These are phyloP conservation scores for Prunus kanzakura DNA, from an alignment of 306 rosid genomes.

Conservation along the genomic window DNA sequence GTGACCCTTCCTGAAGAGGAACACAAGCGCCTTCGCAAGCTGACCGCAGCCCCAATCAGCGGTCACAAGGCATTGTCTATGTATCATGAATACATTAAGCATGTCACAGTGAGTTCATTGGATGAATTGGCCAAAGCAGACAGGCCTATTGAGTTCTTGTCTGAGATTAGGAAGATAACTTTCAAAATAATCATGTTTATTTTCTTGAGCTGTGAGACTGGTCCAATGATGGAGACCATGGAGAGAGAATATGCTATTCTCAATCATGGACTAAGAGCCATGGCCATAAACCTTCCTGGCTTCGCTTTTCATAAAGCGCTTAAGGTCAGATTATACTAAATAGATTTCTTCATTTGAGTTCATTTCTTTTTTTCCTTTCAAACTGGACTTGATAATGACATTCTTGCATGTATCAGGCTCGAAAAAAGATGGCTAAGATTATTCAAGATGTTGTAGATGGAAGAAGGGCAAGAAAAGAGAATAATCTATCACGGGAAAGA, in stretches of 20 bases:
- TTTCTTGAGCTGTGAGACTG: conserved; percentile 48
- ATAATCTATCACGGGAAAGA: conserved; percentile 15
- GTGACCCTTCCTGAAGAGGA: conserved; percentile 36
- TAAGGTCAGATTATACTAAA: conserved; percentile 39
- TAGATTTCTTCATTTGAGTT: background rate
- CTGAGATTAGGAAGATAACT: conserved; percentile 57
- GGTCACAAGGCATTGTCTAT: conserved; percentile 53
- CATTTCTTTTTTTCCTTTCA: background rate
- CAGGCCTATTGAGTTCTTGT: conserved; percentile 43
- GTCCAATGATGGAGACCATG: conserved; percentile 27
- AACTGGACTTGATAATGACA: background rate
- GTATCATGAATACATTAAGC: conserved; percentile 40
- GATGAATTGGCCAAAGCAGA: conserved; percentile 33
- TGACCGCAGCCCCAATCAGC: conserved; percentile 53
- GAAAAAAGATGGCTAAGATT: conserved; percentile 47
- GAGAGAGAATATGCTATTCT: conserved; percentile 40
- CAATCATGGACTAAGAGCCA: conserved; percentile 55
- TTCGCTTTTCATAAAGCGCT: conserved; percentile 62
- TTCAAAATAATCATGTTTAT: conserved; percentile 50
- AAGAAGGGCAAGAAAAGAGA: conserved; percentile 25
- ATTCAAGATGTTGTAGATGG: conserved; percentile 44
- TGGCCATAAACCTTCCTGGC: conserved; percentile 62
- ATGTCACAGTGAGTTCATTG: conserved; percentile 18
- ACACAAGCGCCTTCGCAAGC: conserved; percentile 66
- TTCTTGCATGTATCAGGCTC: conserved; percentile 42